phyloP scores from a whole-genome alignment of 495 filamentous ascomycete genomes.

The Glonium stellatum region DNA sequence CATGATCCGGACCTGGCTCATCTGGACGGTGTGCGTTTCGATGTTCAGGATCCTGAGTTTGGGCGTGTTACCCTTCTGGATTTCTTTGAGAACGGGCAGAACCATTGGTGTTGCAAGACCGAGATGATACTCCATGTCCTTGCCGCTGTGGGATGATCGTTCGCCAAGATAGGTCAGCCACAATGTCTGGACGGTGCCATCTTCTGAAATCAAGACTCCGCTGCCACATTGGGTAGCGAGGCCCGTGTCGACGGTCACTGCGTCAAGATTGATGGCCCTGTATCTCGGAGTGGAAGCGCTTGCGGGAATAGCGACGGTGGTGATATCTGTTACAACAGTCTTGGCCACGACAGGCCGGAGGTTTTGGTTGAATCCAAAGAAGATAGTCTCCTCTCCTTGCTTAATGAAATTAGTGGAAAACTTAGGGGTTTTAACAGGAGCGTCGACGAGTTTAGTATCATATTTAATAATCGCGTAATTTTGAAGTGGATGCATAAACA shows the following conservation, averaged over 20 bases:
- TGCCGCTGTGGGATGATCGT: slow-evolving; percentile 63
- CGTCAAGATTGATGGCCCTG: slow-evolving; percentile 91
- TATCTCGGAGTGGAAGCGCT: slow-evolving; percentile 89
- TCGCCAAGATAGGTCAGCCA: slow-evolving; percentile 97
- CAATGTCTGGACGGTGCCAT: slow-evolving; percentile 86
- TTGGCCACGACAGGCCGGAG: slow-evolving; percentile 87
- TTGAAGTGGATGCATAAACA: slow-evolving; percentile 96
- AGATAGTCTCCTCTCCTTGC: slow-evolving; percentile 84
- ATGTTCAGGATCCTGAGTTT: slow-evolving; percentile 83
- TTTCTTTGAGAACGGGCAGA: slow-evolving; percentile 74
- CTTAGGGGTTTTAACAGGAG: slow-evolving; percentile 82
- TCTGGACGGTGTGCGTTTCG: slow-evolving; percentile 90
- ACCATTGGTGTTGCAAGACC: slow-evolving; percentile 84
- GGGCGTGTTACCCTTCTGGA: slow-evolving; percentile 70
- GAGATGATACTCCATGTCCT: slow-evolving; percentile 95
- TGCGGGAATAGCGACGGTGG: slow-evolving; percentile 91
- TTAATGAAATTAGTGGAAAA: slow-evolving; percentile 76
- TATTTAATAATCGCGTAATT: slow-evolving; percentile 96
- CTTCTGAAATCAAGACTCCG: slow-evolving; percentile 81
- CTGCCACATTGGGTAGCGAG: slow-evolving; percentile 89
- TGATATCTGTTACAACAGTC: slow-evolving; percentile 94
- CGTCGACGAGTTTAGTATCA: slow-evolving; percentile 84
- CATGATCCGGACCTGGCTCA: slow-evolving; percentile 98
- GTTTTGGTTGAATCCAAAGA: slow-evolving; percentile 96
- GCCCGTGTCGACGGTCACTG: slow-evolving; percentile 91